Percentiles rank a stretch among this genome's conserved stretches.
Conservation (phyloP, 2,329 filamentous ascomycete genomes). For the Hymenoscyphus albidus region DNA sequence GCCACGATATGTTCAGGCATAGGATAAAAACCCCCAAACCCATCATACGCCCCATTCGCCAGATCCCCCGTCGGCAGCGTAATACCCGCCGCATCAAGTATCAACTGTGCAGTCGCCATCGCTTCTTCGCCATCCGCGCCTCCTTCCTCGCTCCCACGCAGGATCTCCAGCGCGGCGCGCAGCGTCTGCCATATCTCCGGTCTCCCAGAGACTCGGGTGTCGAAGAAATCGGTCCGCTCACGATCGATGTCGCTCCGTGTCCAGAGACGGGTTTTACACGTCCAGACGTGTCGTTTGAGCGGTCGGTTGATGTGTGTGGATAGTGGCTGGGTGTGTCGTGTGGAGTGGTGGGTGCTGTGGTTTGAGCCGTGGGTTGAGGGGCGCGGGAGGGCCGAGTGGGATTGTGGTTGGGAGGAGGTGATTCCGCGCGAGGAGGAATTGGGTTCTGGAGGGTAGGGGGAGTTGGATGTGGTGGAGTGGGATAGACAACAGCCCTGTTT, state of each 20-base stretch:
- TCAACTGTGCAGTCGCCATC: conserved; percentile 69
- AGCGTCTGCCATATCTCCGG: conserved; percentile 78
- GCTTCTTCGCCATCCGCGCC: conserved; percentile 37
- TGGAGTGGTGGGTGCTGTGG: conserved; percentile 12
- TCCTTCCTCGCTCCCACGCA: conserved; percentile 49
- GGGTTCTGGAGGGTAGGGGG: conserved; percentile 19
- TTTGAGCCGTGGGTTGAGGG: conserved; percentile 24
- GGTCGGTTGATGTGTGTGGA: conserved; percentile 67
- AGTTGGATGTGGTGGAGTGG: conserved; percentile 2
- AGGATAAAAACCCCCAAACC: conserved; percentile 45
- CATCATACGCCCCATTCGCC: conserved; percentile 48
- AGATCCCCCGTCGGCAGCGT: conserved; percentile 71
- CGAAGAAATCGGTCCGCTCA: conserved; percentile 82
- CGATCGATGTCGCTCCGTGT: conserved; percentile 63
- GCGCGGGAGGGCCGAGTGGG: conserved; percentile 24
- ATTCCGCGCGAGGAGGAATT: conserved; percentile 52
- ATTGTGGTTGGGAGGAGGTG: conserved; percentile 34
- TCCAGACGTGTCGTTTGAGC: conserved; percentile 63
- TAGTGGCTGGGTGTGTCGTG: conserved; percentile 29
- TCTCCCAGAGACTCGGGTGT: conserved; percentile 77
- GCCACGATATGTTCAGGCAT: conserved; percentile 65
- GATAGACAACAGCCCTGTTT: conserved; percentile 14
- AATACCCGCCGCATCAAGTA: conserved; percentile 73
- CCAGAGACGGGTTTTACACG: conserved; percentile 61
- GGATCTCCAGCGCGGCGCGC: conserved; percentile 59